Conservation (phyloP, 2,329 filamentous ascomycete genomes). For the Gremmenia infestans region DNA sequence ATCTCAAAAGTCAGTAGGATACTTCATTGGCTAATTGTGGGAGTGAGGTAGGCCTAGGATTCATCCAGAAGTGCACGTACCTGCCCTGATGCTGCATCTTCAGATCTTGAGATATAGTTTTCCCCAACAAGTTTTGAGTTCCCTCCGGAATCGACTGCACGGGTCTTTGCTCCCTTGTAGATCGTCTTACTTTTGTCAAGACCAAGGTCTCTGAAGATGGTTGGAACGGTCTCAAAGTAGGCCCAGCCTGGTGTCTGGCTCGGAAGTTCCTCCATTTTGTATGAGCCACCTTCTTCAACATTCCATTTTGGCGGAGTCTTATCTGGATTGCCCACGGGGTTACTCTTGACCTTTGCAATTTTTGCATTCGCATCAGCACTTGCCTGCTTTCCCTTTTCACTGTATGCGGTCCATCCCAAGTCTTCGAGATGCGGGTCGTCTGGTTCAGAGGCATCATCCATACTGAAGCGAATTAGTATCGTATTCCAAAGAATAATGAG, state of each 20-base stretch:
- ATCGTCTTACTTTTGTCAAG: not conserved
- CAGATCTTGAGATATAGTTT: not conserved
- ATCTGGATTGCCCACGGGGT: not conserved
- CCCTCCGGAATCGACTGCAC: not conserved
- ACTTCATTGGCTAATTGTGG: not conserved
- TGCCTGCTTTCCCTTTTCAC: not conserved
- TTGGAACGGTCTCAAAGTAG: not conserved
- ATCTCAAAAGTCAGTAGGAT: not conserved
- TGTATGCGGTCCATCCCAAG: not conserved
- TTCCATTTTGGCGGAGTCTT: not conserved
- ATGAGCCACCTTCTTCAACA: not conserved
- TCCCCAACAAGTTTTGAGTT: not conserved
- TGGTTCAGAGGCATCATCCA: not conserved
- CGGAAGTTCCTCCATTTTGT: not conserved
- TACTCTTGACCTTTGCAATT: too few species aligned
- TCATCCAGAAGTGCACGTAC: too few species aligned
- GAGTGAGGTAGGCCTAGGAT: not conserved
- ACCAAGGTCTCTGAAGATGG: not conserved
- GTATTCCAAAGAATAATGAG: too few species aligned
- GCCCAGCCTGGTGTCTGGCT: not conserved
- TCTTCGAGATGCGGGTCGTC: not conserved
- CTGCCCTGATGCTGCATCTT: not conserved
- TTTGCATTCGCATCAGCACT: not conserved
- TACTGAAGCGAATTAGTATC: not conserved
- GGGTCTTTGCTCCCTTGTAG: not conserved